Evolutionary conservation across 2,329 filamentous ascomycete genomes (phyloP).

Genomic region (Fusarium dlaminii): DNA sequence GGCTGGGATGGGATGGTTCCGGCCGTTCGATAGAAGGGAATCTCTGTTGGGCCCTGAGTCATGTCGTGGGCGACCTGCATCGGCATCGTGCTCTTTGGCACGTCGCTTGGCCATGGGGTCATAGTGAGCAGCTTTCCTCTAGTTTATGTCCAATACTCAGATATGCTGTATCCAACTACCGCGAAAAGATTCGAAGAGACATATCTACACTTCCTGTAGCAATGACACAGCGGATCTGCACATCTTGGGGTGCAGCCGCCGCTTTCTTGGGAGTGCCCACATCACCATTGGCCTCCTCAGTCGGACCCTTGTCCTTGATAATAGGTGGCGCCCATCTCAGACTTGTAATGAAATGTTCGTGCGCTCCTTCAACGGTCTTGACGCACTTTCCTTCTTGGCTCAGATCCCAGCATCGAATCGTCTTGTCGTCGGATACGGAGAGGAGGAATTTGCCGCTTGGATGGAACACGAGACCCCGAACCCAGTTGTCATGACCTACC

Average conservation of each 20-base stretch:
- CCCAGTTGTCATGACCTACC: constrained; percentile 93
- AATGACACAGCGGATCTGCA: constrained; percentile 83
- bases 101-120: neutral
- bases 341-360: constrained; percentile 86
- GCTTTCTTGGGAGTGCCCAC: constrained; percentile 34
- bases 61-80: neutral
- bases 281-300: constrained; percentile 33
- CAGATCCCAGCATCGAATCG: constrained; percentile 92
- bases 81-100: neutral
- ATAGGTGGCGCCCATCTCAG: constrained; percentile 81
- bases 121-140: neutral
- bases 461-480: constrained; percentile 86
- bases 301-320: constrained; percentile 33
- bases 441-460: constrained; percentile 91
- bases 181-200: constrained; percentile 76
- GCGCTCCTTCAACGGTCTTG: constrained; percentile 79
- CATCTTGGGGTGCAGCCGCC: constrained; percentile 49
- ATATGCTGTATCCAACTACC: constrained; percentile 30
- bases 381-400: constrained; percentile 90
- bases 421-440: constrained; percentile 89
- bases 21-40: constrained; percentile 21
- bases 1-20: neutral
- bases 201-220: constrained; percentile 79
- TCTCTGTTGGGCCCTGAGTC: neutral
- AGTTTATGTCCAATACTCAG: constrained; percentile 28